Conservation (phyloP, 1,139 yeast genomes). For the Hyphopichia burtonii region DNA sequence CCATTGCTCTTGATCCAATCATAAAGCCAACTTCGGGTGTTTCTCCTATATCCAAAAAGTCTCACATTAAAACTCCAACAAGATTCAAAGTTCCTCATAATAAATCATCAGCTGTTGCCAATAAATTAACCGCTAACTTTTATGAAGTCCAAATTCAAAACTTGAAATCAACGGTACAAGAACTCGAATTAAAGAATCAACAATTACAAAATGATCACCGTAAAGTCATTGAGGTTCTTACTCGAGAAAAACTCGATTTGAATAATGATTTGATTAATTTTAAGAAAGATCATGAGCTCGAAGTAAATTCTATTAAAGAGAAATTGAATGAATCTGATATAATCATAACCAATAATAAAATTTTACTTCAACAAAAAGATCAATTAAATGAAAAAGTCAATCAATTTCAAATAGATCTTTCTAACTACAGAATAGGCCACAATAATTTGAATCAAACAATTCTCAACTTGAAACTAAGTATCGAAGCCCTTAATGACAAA, state of each 20-base stretch:
- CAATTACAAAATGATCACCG: slow-evolving; percentile 11
- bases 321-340: slow-evolving; percentile 5
- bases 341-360: slow-evolving; percentile 5
- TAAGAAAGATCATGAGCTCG: slow-evolving; percentile 3
- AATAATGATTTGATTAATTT: slow-evolving; percentile 7
- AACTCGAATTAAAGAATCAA: slow-evolving; percentile 11
- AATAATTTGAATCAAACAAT: slow-evolving; percentile 11
- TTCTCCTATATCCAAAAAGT: neutral
- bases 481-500: slow-evolving; percentile 8
- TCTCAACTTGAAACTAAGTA: slow-evolving; percentile 10
- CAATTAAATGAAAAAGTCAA: slow-evolving; percentile 10
- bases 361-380: slow-evolving; percentile 7
- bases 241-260: slow-evolving; percentile 4
- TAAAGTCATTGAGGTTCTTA: slow-evolving; percentile 6
- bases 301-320: slow-evolving; percentile 2
- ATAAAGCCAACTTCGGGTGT: neutral
- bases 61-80: slow-evolving; percentile 2
- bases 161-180: slow-evolving; percentile 10
- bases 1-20: neutral
- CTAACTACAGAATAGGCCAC: slow-evolving; percentile 11
- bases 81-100: neutral
- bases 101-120: neutral
- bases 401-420: slow-evolving; percentile 15
- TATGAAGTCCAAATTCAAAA: slow-evolving; percentile 8
- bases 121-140: slow-evolving; percentile 4